Evolutionary conservation across 371 early-diverging fungal genomes (phyloP).

Genomic region (Mucor ambiguus): DNA sequence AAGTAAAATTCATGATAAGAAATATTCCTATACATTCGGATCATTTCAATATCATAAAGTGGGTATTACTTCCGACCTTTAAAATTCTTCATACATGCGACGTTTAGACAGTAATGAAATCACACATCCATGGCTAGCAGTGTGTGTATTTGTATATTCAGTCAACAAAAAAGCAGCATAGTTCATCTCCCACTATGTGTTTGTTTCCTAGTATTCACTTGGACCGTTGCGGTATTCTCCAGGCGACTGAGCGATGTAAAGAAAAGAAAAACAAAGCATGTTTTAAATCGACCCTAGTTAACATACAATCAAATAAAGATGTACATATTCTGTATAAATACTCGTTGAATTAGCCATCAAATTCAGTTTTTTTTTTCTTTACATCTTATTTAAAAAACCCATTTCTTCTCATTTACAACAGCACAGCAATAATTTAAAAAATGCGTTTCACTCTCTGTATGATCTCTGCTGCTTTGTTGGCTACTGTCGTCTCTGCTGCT

Average conservation of each 20-base stretch:
- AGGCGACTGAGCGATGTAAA: background rate
- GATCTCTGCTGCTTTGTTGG: conserved; percentile 38
- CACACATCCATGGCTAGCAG: background rate
- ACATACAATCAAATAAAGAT: conserved; percentile 1
- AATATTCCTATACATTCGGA: conserved; percentile 1
- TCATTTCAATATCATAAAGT: background rate
- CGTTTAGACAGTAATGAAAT: background rate
- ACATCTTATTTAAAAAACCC: background rate
- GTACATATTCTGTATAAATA: conserved; percentile 5
- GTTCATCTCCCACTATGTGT: background rate
- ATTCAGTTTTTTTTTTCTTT: background rate
- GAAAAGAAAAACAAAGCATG: background rate
- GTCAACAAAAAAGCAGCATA: background rate
- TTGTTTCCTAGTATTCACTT: background rate
- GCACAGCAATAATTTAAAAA: background rate
- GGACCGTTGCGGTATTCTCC: background rate
- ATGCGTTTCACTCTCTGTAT: conserved; percentile 47
- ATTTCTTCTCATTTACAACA: background rate
- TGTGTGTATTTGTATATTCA: background rate
- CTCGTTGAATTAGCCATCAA: background rate
- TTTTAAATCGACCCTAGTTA: conserved; percentile 1
- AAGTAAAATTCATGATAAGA: background rate
- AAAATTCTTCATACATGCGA: background rate
- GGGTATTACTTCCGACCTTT: background rate
- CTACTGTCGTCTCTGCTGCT: conserved; percentile 30